phyloP scores from a whole-genome alignment of 2,329 filamentous ascomycete species.

The Spiromastix sp. region DNA sequence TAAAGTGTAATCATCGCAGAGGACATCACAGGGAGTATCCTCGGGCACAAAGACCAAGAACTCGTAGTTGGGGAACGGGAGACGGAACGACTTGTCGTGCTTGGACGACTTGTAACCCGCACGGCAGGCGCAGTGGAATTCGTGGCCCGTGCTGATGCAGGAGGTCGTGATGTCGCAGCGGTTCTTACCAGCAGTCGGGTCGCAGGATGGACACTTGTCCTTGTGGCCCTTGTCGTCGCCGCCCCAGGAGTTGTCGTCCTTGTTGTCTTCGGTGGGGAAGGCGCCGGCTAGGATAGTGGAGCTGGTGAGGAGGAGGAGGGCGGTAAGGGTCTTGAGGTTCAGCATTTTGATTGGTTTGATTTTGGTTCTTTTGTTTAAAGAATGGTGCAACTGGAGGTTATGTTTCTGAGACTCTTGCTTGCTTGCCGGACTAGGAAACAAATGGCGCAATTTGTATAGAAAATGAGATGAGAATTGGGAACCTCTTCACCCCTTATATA shows the following conservation, averaged over 20 bases:
- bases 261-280: slow-evolving; percentile 2
- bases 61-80: slow-evolving; percentile 27
- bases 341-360: slow-evolving; percentile 17
- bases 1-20: slow-evolving; percentile 24
- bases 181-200: slow-evolving; percentile 30
- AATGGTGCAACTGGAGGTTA: background rate
- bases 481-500: slow-evolving; percentile 1
- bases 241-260: background rate
- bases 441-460: background rate
- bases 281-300: slow-evolving; percentile 15
- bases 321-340: slow-evolving; percentile 14
- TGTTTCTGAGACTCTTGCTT: slow-evolving; percentile 1
- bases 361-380: background rate
- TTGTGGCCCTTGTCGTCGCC: background rate
- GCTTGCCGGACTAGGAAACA: too few relatives aligned
- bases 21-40: slow-evolving; percentile 24
- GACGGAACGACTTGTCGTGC: slow-evolving; percentile 25
- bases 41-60: slow-evolving; percentile 30
- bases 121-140: slow-evolving; percentile 33
- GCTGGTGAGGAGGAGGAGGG: slow-evolving; percentile 18
- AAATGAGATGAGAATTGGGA: background rate
- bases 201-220: slow-evolving; percentile 20
- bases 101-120: slow-evolving; percentile 30
- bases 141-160: slow-evolving; percentile 32
- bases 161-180: slow-evolving; percentile 34